phyloP scores from a whole-genome alignment of 345 rosid genomes.

The Acer saccharum region DNA sequence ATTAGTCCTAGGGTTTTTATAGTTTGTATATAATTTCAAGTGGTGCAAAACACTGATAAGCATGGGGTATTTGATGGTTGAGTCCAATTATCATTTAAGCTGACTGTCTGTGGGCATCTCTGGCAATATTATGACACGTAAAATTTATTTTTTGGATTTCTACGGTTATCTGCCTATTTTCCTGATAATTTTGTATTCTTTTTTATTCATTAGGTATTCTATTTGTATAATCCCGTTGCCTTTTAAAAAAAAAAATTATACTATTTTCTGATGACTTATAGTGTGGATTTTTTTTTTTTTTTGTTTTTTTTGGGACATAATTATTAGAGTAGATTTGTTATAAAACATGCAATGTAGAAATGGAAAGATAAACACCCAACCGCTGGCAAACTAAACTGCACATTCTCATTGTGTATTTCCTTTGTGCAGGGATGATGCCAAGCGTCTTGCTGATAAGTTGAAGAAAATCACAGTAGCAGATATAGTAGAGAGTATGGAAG shows the following conservation, averaged over 20 bases:
- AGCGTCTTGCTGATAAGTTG: conserved; percentile 65
- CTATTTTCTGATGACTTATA: not conserved
- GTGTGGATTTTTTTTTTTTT: not conserved
- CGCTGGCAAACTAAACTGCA: not conserved
- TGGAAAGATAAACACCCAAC: not conserved
- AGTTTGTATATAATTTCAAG: not conserved
- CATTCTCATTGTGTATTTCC: not conserved
- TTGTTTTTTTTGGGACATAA: too few relatives aligned
- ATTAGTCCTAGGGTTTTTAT: not conserved
- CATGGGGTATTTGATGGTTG: not conserved
- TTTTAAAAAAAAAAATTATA: too few relatives aligned
- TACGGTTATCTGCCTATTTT: not conserved
- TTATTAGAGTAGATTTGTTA: not conserved
- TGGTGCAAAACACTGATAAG: not conserved
- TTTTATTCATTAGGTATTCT: not conserved
- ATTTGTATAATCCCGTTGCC: too few relatives aligned
- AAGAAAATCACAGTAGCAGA: conserved; percentile 85
- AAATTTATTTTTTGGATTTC: not conserved
- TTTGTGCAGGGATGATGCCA: conserved; percentile 71
- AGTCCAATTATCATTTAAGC: not conserved
- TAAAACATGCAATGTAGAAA: not conserved
- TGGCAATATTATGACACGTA: not conserved
- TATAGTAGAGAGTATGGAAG: conserved; percentile 65
- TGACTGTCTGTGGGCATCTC: too few relatives aligned
- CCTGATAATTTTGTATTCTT: not conserved